A percentile compares a stretch with the other conserved stretches of the same genome.
phyloP scores from a whole-genome alignment of 768 basidiomycete species.

The Exsudoporus frostii region DNA sequence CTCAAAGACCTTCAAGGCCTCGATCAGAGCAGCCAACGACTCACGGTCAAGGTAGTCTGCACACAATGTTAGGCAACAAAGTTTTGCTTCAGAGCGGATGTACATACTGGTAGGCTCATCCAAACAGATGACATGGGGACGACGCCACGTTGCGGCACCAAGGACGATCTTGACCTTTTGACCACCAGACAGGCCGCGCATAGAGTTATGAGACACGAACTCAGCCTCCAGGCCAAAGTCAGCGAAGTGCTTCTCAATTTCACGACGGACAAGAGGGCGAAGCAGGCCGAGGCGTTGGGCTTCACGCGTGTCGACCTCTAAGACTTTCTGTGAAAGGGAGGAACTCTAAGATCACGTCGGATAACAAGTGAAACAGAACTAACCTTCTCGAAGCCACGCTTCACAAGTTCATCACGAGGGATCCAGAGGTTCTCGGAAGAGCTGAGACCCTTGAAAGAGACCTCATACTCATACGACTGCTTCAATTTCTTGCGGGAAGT shows the following conservation, averaged over 20 bases:
- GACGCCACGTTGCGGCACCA: constrained; percentile 98
- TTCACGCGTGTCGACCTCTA: constrained; percentile 96
- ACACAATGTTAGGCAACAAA: background rate
- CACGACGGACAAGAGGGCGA: constrained; percentile 94
- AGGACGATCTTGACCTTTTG: constrained; percentile 99
- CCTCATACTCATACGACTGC: constrained; percentile 99
- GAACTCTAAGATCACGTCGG: background rate
- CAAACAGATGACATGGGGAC: constrained; percentile 94
- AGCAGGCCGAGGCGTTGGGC: constrained; percentile 94
- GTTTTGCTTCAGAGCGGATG: background rate
- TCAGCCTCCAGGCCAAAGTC: constrained; percentile 99
- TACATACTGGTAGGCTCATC: constrained; percentile 90
- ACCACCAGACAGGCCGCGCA: constrained; percentile 97
- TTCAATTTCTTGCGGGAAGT: constrained; percentile 92
- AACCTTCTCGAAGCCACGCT: constrained; percentile 96
- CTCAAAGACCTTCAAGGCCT: constrained; percentile 96
- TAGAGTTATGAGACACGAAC: constrained; percentile 98
- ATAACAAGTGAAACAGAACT: constrained; percentile 10
- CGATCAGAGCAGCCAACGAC: constrained; percentile 97
- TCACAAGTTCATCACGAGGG: constrained; percentile 93
- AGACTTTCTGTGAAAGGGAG: constrained; percentile 64
- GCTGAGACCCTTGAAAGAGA: constrained; percentile 90
- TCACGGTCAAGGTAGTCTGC: constrained; percentile 98
- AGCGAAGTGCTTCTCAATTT: constrained; percentile 99
- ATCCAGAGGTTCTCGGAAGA: constrained; percentile 99